Conservation (phyloP, 345 rosid species). For the Cardamine resedifolia region DNA sequence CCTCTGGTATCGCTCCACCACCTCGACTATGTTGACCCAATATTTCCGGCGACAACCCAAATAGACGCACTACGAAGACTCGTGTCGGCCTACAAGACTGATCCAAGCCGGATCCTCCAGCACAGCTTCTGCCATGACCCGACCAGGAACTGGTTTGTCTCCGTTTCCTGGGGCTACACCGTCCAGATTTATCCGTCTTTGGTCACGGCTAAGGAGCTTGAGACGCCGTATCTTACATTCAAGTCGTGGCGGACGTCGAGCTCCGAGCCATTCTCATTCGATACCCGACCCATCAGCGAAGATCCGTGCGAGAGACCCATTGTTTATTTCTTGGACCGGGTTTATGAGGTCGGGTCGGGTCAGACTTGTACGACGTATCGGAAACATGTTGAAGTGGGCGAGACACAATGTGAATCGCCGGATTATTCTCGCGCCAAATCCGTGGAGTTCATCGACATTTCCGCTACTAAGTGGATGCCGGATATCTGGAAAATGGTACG, state of each 20-base stretch:
- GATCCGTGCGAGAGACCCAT: conserved; percentile 68
- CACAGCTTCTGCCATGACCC: conserved; percentile 73
- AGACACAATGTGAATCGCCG: conserved; percentile 36
- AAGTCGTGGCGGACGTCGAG: conserved; percentile 69
- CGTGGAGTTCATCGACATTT: conserved; percentile 49
- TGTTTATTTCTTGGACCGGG: conserved; percentile 60
- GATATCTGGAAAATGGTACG: conserved; percentile 68
- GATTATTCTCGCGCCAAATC: conserved; percentile 42
- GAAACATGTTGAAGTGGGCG: conserved; percentile 40
- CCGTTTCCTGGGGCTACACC: conserved; percentile 89
- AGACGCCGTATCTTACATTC: conserved; percentile 62
- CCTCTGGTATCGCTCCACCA: conserved; percentile 89
- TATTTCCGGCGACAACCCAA: conserved; percentile 54
- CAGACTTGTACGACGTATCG: conserved; percentile 55
- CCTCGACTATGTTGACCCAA: conserved; percentile 59
- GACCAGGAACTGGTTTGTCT: conserved; percentile 63
- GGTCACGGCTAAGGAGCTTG: conserved; percentile 57
- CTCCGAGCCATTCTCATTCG: conserved; percentile 63
- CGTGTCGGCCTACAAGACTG: conserved; percentile 45
- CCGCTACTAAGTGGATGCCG: conserved; percentile 44
- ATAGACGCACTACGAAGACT: conserved; percentile 57
- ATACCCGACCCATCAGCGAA: conserved; percentile 56
- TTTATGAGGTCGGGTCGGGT: conserved; percentile 33
- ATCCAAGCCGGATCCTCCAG: conserved; percentile 72
- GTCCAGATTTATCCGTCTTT: conserved; percentile 63